Evolutionary conservation across 2,329 filamentous ascomycete genomes (phyloP), one percentile per base, ranked within the genome.

Genomic region (Ascochyta lentis): DNA sequence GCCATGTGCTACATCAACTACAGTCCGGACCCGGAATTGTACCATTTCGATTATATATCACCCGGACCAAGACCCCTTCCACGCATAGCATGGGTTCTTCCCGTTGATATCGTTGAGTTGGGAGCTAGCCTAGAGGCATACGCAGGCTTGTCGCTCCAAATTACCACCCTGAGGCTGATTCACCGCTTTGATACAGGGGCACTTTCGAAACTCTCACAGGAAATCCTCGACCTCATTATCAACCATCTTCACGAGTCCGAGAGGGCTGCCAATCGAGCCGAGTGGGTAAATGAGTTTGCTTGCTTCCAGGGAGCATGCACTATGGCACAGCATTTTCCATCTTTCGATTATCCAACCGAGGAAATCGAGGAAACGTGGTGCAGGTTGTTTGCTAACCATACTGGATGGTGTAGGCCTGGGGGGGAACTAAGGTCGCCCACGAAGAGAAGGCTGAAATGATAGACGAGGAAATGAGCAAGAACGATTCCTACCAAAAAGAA

Each of bases 141-240:
- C 24, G 23, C 37, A 4, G 31, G 15, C 2, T 13, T 46, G 2
- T 9, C 29, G 1, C 19, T 22, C 4, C 31, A 37, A 6, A 29
- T 42, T 5, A 35, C 23, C 4, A 43, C 29, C 0, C 15, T 64
- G 3, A 49, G 61, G 1, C 48, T 61, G 6, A 54, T 50, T 29
- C 59, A 61, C 49, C 43, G 58, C 3, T 54, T 55, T 19, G 27
- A 52, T 4, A 13, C 15, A 9, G 35, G n/a, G 6, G n/a, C 44
- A 6, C 50, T 64, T 0, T 51, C 50, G 2, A 26, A 15, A 5
- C 37, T 59, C 1, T 48, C 56, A 1, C 54, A 59, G 27, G 59
- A 61, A 13, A 33, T 64, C 5, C 38, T 61, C 7, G 59, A 60
- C 7, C 44, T 55, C 1, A 45, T 59, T 29, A 47, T 59, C 15